A percentile compares a stretch with the other conserved stretches of the same genome.
Evolutionary conservation across 345 rosid species (phyloP).

Genomic region (Nasturtium officinale): DNA sequence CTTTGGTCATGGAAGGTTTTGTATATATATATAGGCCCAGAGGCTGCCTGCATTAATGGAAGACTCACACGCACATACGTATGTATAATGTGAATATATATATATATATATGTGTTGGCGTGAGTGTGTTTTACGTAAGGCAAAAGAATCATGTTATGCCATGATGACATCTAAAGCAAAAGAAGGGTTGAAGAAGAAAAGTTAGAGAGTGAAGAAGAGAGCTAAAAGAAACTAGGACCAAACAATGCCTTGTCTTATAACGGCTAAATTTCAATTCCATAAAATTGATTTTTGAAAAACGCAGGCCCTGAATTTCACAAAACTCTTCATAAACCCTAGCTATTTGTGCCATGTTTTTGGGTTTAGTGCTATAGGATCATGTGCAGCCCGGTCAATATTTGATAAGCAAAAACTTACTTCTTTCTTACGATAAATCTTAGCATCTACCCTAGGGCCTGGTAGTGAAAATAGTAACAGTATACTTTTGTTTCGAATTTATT

Average conservation of each 20-base stretch:
- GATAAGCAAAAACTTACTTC: conserved; percentile 31
- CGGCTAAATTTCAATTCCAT: conserved; percentile 9
- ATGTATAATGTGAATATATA: neutral
- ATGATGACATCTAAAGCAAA: conserved; percentile 49
- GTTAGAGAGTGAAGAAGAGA: conserved; percentile 23
- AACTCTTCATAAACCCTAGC: conserved; percentile 14
- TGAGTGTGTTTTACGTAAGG: conserved; percentile 42
- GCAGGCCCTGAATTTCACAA: conserved; percentile 32
- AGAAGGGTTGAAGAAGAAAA: conserved; percentile 29
- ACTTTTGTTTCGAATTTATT: neutral
- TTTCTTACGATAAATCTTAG: conserved; percentile 9
- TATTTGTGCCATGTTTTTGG: conserved; percentile 26
- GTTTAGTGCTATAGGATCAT: conserved; percentile 34
- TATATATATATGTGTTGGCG: conserved; percentile 15
- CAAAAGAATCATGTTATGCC: conserved; percentile 52
- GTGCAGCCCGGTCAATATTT: conserved; percentile 23
- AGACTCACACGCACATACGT: conserved; percentile 14
- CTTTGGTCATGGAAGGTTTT: conserved; percentile 27
- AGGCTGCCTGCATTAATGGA: conserved; percentile 37
- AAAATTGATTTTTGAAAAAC: neutral
- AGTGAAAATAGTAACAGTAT: neutral
- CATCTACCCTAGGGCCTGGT: conserved; percentile 14
- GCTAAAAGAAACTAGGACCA: conserved; percentile 25
- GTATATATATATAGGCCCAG: conserved; percentile 39
- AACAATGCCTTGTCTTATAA: conserved; percentile 24